phyloP scores from a whole-genome alignment of 2,329 filamentous ascomycete species.

The Ophiobolus disseminans region DNA sequence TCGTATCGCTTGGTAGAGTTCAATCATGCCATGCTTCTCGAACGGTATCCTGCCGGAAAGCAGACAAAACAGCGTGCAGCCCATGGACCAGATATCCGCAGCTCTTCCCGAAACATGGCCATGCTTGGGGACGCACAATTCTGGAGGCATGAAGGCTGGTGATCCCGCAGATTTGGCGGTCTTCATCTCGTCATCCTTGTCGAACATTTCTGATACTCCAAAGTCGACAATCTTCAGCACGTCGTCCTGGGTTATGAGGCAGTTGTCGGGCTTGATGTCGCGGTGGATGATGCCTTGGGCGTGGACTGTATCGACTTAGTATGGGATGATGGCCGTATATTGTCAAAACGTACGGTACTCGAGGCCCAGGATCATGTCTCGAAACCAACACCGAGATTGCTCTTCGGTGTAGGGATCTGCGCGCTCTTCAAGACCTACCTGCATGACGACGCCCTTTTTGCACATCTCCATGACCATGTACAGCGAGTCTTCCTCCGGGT shows the following conservation, averaged over 20 bases:
- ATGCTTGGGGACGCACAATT: conserved; percentile 86
- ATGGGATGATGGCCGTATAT: not conserved
- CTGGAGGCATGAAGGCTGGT: conserved; percentile 91
- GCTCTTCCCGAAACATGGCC: conserved; percentile 87
- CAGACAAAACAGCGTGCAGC: conserved; percentile 90
- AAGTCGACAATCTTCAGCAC: conserved; percentile 98
- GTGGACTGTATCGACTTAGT: conserved; percentile 68
- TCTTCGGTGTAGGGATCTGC: conserved; percentile 85
- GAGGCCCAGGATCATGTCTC: conserved; percentile 91
- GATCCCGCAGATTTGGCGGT: conserved; percentile 93
- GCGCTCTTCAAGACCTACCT: conserved; percentile 83
- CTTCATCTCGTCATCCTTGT: conserved; percentile 84
- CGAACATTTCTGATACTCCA: conserved; percentile 99
- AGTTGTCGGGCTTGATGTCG: conserved; percentile 98
- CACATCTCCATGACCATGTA: conserved; percentile 99
- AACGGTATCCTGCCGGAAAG: conserved; percentile 90
- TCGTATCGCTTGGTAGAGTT: conserved; percentile 89
- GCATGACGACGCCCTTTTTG: conserved; percentile 97
- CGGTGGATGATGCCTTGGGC: conserved; percentile 93
- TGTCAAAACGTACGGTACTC: conserved; percentile 74
- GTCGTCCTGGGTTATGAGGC: conserved; percentile 86
- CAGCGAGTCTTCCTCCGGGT: conserved; percentile 91
- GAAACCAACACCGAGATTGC: conserved; percentile 87
- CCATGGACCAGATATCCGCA: conserved; percentile 98
- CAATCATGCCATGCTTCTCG: conserved; percentile 76